Percentiles rank a stretch among this genome's conserved stretches.
phyloP scores from a whole-genome alignment of 768 basidiomycete genomes.

The Hypholoma sublateritium region DNA sequence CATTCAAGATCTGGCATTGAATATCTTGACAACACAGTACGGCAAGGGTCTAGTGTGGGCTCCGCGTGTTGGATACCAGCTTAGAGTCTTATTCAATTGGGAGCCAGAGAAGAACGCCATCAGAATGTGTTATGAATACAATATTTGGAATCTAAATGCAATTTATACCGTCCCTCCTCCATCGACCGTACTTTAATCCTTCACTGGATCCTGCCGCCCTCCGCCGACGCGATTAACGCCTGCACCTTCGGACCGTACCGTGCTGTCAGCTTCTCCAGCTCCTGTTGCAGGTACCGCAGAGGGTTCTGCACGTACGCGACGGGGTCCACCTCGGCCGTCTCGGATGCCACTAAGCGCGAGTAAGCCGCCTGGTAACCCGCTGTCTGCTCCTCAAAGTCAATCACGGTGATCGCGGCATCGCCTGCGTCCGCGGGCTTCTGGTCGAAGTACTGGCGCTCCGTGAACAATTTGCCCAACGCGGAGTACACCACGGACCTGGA shows the following conservation, averaged over 20 bases:
- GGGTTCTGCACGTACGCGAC: slow-evolving; percentile 60
- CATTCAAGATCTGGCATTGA: too few relatives aligned
- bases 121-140: too few relatives aligned
- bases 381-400: slow-evolving; percentile 89
- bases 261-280: slow-evolving; percentile 38
- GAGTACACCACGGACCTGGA: slow-evolving; percentile 69
- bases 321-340: slow-evolving; percentile 56
- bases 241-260: slow-evolving; percentile 36
- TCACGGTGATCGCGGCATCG: slow-evolving; percentile 61
- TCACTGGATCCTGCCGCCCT: slow-evolving; percentile 13
- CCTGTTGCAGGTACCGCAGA: slow-evolving; percentile 50
- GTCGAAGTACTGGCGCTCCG: slow-evolving; percentile 71
- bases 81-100: too few relatives aligned
- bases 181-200: too few relatives aligned
- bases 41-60: too few relatives aligned
- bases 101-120: too few relatives aligned
- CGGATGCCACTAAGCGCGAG: slow-evolving; percentile 85
- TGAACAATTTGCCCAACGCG: slow-evolving; percentile 74
- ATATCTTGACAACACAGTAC: too few relatives aligned
- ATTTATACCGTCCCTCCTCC: too few relatives aligned
- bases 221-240: slow-evolving; percentile 33
- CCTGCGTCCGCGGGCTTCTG: slow-evolving; percentile 44
- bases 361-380: slow-evolving; percentile 95
- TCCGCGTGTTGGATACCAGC: too few relatives aligned
- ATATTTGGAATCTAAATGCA: too few relatives aligned